Percentiles rank a stretch among this genome's conserved stretches.
Conservation (phyloP, 306 rosid species). For the Acmispon strigosus region DNA sequence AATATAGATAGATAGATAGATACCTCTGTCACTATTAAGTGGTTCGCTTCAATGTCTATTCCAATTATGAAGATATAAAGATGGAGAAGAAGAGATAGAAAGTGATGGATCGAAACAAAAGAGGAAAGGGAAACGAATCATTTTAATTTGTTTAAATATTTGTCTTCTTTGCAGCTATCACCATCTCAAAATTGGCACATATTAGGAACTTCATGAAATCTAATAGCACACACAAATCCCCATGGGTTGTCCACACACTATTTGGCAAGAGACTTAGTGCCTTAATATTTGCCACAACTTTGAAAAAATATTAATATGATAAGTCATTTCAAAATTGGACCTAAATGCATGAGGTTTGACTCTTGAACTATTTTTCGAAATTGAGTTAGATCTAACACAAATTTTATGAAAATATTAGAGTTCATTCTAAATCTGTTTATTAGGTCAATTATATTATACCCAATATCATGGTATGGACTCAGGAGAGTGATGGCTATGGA, state of each 20-base stretch:
- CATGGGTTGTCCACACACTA: not conserved
- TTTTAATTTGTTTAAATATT: not conserved
- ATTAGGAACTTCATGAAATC: not conserved
- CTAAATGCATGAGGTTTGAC: not conserved
- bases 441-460: too few species aligned
- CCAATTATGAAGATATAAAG: slow-evolving; percentile 23
- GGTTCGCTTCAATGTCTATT: slow-evolving; percentile 17
- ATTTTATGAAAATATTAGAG: too few species aligned
- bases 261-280: not conserved
- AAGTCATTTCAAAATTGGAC: slow-evolving; percentile 3
- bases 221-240: not conserved
- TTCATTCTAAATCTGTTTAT: too few species aligned
- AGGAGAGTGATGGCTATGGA: too few species aligned
- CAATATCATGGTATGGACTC: too few species aligned
- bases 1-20: slow-evolving; percentile 12
- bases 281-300: not conserved
- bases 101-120: slow-evolving; percentile 4
- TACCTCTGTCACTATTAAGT: slow-evolving; percentile 22
- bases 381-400: too few species aligned
- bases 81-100: not conserved
- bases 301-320: not conserved
- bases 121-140: not conserved
- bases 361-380: too few species aligned
- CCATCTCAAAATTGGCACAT: not conserved
- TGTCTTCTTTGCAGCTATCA: not conserved